These are phyloP conservation scores for Candida quercuum DNA, from an alignment of 805 yeast genomes.

Conservation along the genomic window DNA sequence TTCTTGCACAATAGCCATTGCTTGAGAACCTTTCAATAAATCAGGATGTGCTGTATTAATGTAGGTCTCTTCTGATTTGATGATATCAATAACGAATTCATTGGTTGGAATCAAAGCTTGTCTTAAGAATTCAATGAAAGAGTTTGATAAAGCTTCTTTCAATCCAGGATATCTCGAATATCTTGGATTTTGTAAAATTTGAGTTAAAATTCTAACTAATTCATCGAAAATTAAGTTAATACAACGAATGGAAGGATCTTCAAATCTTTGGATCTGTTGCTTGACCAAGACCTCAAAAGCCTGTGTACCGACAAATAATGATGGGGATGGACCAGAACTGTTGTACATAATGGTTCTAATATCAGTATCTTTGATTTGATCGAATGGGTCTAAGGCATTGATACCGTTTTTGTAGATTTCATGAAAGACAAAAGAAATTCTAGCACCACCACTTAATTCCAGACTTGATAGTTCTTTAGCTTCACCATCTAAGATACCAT, in stretches of 20 bases:
- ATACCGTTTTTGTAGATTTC: slow-evolving; percentile 93
- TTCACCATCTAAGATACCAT: slow-evolving; percentile 87
- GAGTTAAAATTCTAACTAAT: slow-evolving; percentile 82
- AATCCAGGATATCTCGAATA: slow-evolving; percentile 87
- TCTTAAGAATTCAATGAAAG: slow-evolving; percentile 74
- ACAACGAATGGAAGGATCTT: slow-evolving; percentile 88
- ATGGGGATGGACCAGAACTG: slow-evolving; percentile 94
- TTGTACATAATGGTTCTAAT: slow-evolving; percentile 96
- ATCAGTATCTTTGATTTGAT: slow-evolving; percentile 91
- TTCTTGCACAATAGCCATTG: slow-evolving; percentile 88
- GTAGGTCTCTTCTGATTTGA: slow-evolving; percentile 84
- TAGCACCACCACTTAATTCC: slow-evolving; percentile 96
- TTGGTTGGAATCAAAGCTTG: slow-evolving; percentile 81
- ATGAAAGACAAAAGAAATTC: slow-evolving; percentile 94
- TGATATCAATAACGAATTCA: slow-evolving; percentile 76
- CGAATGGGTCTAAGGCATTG: slow-evolving; percentile 89
- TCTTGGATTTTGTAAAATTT: slow-evolving; percentile 74
- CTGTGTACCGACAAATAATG: slow-evolving; percentile 93
- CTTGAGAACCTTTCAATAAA: slow-evolving; percentile 88
- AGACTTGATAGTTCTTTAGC: slow-evolving; percentile 81
- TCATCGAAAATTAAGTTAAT: slow-evolving; percentile 91
- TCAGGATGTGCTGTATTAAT: slow-evolving; percentile 98
- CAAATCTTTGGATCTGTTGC: slow-evolving; percentile 89
- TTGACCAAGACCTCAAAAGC: slow-evolving; percentile 95
- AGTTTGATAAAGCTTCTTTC: slow-evolving; percentile 79